phyloP scores from a whole-genome alignment of 1,284 basidiomycete genomes.

The Cutaneotrichosporon mucoides region DNA sequence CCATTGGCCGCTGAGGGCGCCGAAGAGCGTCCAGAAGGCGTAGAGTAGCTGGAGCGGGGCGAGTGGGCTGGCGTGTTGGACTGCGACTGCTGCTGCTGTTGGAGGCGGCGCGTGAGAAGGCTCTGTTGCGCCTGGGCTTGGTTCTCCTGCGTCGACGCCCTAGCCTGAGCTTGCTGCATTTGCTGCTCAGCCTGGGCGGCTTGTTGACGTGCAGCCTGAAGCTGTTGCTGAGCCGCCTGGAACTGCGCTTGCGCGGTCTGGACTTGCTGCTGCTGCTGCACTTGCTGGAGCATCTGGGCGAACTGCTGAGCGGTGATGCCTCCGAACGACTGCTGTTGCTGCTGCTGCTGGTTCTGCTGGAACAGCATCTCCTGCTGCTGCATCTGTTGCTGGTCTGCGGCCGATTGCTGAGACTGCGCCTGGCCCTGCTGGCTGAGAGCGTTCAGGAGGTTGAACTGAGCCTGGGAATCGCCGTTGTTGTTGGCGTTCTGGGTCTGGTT shows the following conservation, averaged over 20 bases:
- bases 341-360: slow-evolving; percentile 7
- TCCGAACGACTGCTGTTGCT: slow-evolving; percentile 2
- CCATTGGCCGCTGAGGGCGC: not conserved
- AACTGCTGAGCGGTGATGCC: slow-evolving; percentile 3
- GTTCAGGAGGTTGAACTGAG: slow-evolving; percentile 14
- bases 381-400: not conserved
- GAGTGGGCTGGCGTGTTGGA: slow-evolving; percentile 8
- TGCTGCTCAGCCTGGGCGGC: slow-evolving; percentile 9
- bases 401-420: slow-evolving; percentile 3
- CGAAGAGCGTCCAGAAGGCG: not conserved
- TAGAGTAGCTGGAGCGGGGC: not conserved
- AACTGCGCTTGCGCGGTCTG: slow-evolving; percentile 9
- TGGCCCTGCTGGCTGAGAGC: slow-evolving; percentile 9
- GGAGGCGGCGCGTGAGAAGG: slow-evolving; percentile 33
- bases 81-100: slow-evolving; percentile 20
- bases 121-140: slow-evolving; percentile 16
- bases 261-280: slow-evolving; percentile 9
- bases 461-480: slow-evolving; percentile 6
- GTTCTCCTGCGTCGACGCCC: slow-evolving; percentile 5
- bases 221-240: slow-evolving; percentile 12
- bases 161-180: slow-evolving; percentile 5
- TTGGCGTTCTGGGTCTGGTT: slow-evolving; percentile 1
- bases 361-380: slow-evolving; percentile 6
- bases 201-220: slow-evolving; percentile 6
- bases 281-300: slow-evolving; percentile 9